Base-by-base conservation (phyloP, 2,329 filamentous ascomycete species). In the Cladosporium sp. region DNA sequence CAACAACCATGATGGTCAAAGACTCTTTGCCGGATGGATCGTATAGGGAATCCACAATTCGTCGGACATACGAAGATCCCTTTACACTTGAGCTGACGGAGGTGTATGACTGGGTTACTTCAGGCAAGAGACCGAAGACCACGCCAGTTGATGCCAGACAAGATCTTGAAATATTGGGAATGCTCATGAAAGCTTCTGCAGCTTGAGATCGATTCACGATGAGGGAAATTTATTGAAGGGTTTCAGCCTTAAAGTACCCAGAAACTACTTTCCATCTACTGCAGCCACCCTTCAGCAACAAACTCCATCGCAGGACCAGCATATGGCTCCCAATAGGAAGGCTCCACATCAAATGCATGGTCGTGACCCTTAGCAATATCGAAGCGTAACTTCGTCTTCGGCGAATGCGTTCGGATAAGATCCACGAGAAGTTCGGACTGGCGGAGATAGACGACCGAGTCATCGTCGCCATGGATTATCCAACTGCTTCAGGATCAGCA, bases 1-100 rank as follows among this genome's bases (percentile, higher is more conserved):
- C 73, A 0, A 72, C 76, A 8, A 71, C 65, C 3, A 70, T 79
- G 49, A 60, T 61, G 0, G 61, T 78, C 12, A 58, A 66, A 2
- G 75, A 79, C 52, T 20, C 22, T 13, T 25, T 43, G 30, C 27
- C 29, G 11, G 38, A 49, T 30, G 50, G 50, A 15, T 48, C 43
- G 13, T 49, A 45, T 18, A 39, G 22, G 22, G 43, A 43, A 29
- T 64, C 36, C 61, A 63, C 4, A 59, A 51, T 11, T n/a, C 41
- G 42, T 13, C 7, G 43, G 32, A 73, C 74, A 0, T 79, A 74
- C 52, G 51, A 71, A 50, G 69, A 72, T 53, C 61, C 68, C 1
- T 72, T 68, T 45, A 71, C 68, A 7, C 50, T 64, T 8, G 68
- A 72, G 54, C 54, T 72, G 53, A 62, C 64, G 53, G 64, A 67